Conservation (phyloP, 75 land plant genomes). For the Selaginella tamariscina region DNA sequence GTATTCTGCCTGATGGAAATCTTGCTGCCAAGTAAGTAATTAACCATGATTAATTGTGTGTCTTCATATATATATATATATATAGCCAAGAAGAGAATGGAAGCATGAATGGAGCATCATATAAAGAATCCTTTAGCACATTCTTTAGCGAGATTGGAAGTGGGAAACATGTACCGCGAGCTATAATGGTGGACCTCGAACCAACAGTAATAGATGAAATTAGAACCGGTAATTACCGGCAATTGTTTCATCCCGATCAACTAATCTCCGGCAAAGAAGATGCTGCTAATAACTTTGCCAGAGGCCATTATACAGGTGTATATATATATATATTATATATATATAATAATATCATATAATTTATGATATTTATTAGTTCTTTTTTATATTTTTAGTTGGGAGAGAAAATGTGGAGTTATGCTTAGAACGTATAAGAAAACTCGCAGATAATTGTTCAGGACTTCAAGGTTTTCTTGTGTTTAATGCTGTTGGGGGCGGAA, state of each 20-base stretch:
- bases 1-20: background rate
- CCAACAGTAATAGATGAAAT: constrained; percentile 11
- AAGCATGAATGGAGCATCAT: background rate
- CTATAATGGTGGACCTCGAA: constrained; percentile 9
- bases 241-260: constrained; percentile 10
- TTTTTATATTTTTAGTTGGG: constrained; percentile 1
- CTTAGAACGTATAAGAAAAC: background rate
- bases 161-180: constrained; percentile 6
- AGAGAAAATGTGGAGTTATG: background rate
- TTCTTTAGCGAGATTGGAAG: background rate
- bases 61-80: too few relatives aligned
- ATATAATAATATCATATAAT: too few relatives aligned
- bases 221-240: background rate
- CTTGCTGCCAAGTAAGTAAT: too few relatives aligned
- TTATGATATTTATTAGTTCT: too few relatives aligned
- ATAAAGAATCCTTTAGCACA: background rate
- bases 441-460: constrained; percentile 11
- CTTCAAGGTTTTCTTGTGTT: constrained; percentile 14
- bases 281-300: constrained; percentile 6
- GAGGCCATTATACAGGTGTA: constrained; percentile 8
- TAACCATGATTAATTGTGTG: background rate
- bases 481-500: background rate
- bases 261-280: constrained; percentile 12
- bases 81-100: too few relatives aligned
- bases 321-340: too few relatives aligned